A percentile compares a stretch with the other conserved stretches of the same genome.
These are phyloP conservation scores for Aspergillus ruber DNA, from an alignment of 2,329 filamentous ascomycete genomes.

Conservation along the genomic window DNA sequence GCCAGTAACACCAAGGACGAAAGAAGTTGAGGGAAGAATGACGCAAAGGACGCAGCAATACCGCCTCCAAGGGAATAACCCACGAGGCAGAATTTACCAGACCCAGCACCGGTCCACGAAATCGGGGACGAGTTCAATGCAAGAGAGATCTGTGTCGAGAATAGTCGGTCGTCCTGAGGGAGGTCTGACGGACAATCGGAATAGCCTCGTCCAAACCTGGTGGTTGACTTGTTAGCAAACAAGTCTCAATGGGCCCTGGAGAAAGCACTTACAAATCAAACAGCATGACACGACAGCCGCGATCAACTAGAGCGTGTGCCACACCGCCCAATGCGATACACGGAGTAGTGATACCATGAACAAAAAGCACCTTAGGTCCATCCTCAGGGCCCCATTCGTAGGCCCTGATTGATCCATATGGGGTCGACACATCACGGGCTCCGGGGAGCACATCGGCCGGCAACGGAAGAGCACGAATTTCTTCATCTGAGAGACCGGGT, in stretches of 20 bases:
- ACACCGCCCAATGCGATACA: constrained; percentile 62
- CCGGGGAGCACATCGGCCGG: constrained; percentile 60
- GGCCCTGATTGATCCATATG: constrained; percentile 63
- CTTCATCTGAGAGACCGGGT: constrained; percentile 26
- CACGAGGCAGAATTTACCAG: constrained; percentile 59
- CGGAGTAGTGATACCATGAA: constrained; percentile 79
- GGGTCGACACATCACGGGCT: constrained; percentile 54
- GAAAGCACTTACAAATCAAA: constrained; percentile 51
- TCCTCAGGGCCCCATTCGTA: constrained; percentile 74
- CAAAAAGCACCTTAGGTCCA: constrained; percentile 65
- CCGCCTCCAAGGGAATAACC: constrained; percentile 79
- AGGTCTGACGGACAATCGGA: constrained; percentile 62
- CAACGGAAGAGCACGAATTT: constrained; percentile 50
- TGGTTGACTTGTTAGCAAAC: constrained; percentile 1
- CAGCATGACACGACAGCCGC: constrained; percentile 70
- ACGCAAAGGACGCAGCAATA: constrained; percentile 63
- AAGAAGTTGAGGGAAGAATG: constrained; percentile 62
- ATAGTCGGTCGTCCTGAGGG: constrained; percentile 67
- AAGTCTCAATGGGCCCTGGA: not conserved
- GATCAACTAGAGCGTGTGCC: constrained; percentile 57
- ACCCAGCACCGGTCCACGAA: constrained; percentile 52
- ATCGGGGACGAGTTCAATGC: constrained; percentile 64
- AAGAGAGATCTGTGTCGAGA: constrained; percentile 64
- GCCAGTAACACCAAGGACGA: constrained; percentile 68
- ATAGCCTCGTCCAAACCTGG: constrained; percentile 61